A percentile compares a stretch with the other conserved stretches of the same genome.
Evolutionary conservation across 2,329 filamentous ascomycete species (phyloP).

Genomic region (Colletotrichum endophyticum): DNA sequence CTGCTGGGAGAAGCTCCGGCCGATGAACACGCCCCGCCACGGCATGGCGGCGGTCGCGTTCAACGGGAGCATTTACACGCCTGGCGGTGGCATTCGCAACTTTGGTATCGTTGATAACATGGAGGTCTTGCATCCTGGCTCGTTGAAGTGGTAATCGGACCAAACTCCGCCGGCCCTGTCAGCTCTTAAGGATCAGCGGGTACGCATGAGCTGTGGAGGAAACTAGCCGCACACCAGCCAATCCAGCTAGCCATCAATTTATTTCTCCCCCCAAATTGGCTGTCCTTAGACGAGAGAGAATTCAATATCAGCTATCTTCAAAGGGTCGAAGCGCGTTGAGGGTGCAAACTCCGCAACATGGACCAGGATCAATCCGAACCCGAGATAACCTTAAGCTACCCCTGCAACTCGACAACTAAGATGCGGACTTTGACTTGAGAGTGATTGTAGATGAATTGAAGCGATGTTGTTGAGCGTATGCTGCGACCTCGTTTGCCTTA

Average conservation of each 20-base stretch:
- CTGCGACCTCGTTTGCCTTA: background rate
- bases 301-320: too few species aligned
- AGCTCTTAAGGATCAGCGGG: accelerated
- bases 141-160: background rate
- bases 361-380: background rate
- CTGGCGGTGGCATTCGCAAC: background rate
- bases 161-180: background rate
- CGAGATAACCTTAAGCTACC: background rate
- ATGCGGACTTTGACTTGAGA: background rate
- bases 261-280: background rate
- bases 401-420: accelerated
- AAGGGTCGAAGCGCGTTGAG: background rate
- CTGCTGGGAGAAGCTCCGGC: background rate
- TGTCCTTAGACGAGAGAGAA: too few species aligned
- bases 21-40: background rate
- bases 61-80: background rate
- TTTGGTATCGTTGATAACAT: background rate
- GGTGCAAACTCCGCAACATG: accelerated
- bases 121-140: background rate
- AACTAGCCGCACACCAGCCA: background rate
- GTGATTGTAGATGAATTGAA: background rate
- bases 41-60: background rate
- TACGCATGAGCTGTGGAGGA: background rate
- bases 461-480: background rate
- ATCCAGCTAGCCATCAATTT: background rate